Evolutionary conservation across 78 protist species (phyloP).

Genomic region (Planoprotostelium fungivorum): DNA sequence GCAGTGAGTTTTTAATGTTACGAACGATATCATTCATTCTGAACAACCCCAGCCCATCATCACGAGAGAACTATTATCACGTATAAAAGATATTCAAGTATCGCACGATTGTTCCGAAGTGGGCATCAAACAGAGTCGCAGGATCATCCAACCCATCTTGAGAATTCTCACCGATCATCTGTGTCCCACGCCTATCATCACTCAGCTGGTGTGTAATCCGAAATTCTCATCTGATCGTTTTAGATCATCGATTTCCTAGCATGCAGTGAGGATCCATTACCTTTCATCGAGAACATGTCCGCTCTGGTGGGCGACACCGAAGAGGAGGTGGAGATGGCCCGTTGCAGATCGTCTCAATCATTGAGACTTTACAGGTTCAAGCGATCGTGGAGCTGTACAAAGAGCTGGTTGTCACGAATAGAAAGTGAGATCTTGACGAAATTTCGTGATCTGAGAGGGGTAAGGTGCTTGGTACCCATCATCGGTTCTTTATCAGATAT

Average conservation of each 20-base stretch:
- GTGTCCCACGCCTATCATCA: neutral
- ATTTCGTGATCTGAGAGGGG: neutral
- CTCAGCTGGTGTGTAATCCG: neutral
- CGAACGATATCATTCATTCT: no score
- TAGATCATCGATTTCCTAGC: neutral
- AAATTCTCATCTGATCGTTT: neutral
- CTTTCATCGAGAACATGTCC: neutral
- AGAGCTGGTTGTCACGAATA: neutral
- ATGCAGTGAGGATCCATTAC: neutral
- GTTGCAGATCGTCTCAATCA: no score
- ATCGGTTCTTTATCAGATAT: neutral
- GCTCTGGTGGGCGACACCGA: neutral
- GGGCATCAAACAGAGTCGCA: neutral
- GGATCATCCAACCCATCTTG: neutral
- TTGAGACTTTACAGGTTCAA: no score
- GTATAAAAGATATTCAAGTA: neutral
- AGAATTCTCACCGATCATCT: neutral
- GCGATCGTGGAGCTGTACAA: neutral
- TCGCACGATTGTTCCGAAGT: neutral
- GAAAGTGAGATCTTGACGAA: neutral
- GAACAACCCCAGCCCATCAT: neutral
- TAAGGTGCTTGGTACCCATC: neutral
- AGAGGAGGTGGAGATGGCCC: neutral
- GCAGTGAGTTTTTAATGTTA: no score
- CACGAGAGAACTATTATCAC: neutral